Base-by-base conservation (phyloP, 805 yeast species). In the Suhomyces faveliae region DNA sequence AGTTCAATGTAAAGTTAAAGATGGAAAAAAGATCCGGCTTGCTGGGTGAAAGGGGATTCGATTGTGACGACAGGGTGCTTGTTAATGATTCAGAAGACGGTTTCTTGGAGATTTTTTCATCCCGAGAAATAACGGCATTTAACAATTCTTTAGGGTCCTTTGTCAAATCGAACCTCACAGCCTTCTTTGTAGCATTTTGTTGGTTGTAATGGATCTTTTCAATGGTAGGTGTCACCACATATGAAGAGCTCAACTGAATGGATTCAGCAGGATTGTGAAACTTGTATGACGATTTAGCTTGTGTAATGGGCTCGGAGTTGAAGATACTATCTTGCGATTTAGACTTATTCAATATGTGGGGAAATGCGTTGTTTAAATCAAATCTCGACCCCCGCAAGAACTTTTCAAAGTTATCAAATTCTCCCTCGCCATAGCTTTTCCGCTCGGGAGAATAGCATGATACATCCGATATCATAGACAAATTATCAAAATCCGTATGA, bases 251-350 rank as follows among this genome's bases (percentile, higher is more conserved):
- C 27, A 42, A 13, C 17, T 57, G 57, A 13, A 68, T 59, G 38
- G 52, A 62, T 15, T 60, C 66, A 9, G 63, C 64, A 0, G 76
- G 76, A 49, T 71, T 71, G 46, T 71, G 74, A 52, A 71, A 71
- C 44, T 63, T 63, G 33, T 51, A 52, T n/a, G 51, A 25, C 21
- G 43, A 40, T 12, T 13, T 20, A n/a, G 15, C 35, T 23, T 20
- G 23, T 35, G 42, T 48, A 21, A 45, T 9, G 20, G 49, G 19
- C 11, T 17, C 17, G 24, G 46, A 24, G 29, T 17, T 22, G 52
- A 51, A 44, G 53, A 58, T 24, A 24, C 67, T 61, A 35, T 66
- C 67, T 43, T 57, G 60, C 2, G 70, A 60, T 7, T 46, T 55
- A 3, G 72, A 54, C 35, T 57, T 60, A 30, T 58, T 53, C 15